A percentile compares a stretch with the other conserved stretches of the same genome.
phyloP scores from a whole-genome alignment of 768 basidiomycete species.

The Piloderma croceum region DNA sequence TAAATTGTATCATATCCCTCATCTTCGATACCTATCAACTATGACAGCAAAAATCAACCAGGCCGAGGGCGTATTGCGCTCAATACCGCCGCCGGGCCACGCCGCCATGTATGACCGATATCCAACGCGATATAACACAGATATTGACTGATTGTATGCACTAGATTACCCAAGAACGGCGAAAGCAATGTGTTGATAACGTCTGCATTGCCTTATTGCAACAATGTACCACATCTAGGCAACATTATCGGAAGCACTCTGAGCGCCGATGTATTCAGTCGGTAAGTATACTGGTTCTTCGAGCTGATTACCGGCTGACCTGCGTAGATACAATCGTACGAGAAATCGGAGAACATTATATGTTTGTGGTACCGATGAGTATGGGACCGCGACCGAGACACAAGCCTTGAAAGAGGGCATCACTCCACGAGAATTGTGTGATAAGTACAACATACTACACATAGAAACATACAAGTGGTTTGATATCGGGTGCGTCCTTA shows the following conservation, averaged over 20 bases:
- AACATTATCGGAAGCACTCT: conserved; percentile 94
- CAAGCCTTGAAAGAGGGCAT: conserved; percentile 88
- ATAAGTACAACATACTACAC: conserved; percentile 87
- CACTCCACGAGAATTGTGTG: conserved; percentile 75
- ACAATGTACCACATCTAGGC: conserved; percentile 95
- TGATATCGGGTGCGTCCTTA: conserved; percentile 68
- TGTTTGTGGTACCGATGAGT: conserved; percentile 97
- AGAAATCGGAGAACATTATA: conserved; percentile 88
- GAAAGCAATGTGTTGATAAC: conserved; percentile 88
- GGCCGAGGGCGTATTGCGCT: conserved; percentile 43
- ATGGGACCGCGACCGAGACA: conserved; percentile 99
- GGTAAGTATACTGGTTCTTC: conserved; percentile 47
- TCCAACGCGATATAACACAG: conserved; percentile 9
- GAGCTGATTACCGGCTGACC: background rate
- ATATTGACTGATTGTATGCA: conserved; percentile 1
- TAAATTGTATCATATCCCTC: background rate
- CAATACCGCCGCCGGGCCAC: conserved; percentile 48
- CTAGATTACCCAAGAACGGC: conserved; percentile 70
- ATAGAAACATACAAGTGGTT: conserved; percentile 97
- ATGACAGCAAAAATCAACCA: conserved; percentile 55
- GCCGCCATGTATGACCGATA: conserved; percentile 37
- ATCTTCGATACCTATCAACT: background rate
- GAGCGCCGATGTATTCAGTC: conserved; percentile 94
- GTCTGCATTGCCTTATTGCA: conserved; percentile 93
- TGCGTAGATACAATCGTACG: conserved; percentile 34